phyloP scores from a whole-genome alignment of 768 basidiomycete species.

The Austroboletus eburneus region DNA sequence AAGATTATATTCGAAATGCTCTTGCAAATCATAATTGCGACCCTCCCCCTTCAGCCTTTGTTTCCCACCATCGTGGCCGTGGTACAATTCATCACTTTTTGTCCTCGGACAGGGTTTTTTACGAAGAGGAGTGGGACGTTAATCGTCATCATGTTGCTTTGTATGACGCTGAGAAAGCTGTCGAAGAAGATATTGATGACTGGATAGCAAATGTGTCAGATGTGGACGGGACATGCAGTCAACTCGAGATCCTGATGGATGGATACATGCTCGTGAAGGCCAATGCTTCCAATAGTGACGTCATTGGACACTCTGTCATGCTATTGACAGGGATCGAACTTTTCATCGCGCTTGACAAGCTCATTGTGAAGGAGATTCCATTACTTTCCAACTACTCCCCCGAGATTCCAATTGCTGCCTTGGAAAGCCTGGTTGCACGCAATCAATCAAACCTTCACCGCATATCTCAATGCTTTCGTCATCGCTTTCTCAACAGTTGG shows the following conservation, averaged over 20 bases:
- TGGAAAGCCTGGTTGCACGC: no score
- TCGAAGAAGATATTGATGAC: background rate
- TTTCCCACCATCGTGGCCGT: no score
- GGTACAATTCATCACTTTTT: no score
- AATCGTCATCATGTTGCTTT: background rate
- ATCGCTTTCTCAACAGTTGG: no score
- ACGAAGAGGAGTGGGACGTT: background rate
- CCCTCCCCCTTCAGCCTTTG: no score
- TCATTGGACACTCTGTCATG: background rate
- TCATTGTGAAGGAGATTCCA: background rate
- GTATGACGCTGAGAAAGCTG: background rate
- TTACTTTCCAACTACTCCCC: no score
- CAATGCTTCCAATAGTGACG: background rate
- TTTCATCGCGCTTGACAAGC: background rate
- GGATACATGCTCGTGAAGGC: background rate
- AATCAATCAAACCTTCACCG: no score
- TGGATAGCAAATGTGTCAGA: background rate
- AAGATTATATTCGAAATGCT: no score
- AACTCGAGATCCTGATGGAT: background rate
- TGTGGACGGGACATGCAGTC: background rate
- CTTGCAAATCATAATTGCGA: no score
- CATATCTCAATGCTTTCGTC: no score
- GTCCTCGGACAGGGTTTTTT: background rate
- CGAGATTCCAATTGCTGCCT: no score
- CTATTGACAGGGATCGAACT: background rate